A percentile compares a stretch with the other conserved stretches of the same genome.
Conservation (phyloP, 148 eudicot genomes). For the Silene conica region DNA sequence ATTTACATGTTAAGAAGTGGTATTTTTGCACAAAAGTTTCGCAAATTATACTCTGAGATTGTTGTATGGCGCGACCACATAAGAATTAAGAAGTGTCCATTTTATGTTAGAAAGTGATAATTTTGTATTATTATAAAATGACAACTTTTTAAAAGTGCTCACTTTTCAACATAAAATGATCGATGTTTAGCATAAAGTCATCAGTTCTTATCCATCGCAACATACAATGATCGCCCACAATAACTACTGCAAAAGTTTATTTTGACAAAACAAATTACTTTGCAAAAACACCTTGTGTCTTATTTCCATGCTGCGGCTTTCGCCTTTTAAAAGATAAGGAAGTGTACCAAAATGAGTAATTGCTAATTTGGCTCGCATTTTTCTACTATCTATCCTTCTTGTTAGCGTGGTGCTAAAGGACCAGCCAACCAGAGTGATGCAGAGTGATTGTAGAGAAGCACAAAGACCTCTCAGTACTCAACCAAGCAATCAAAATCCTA, state of each 20-base stretch:
- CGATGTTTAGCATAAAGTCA: no score
- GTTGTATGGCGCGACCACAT: no score
- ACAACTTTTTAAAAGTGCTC: no score
- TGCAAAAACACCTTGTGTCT: neutral
- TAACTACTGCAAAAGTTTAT: neutral
- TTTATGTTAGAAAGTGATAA: no score
- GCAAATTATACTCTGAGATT: no score
- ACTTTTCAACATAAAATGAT: no score
- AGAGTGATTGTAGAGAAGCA: constrained; percentile 37
- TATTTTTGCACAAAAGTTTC: neutral
- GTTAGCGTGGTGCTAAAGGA: constrained; percentile 49
- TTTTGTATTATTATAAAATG: no score
- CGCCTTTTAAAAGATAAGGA: neutral
- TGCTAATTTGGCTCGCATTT: constrained; percentile 12
- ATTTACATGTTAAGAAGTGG: neutral
- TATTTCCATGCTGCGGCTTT: neutral
- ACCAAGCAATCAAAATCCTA: constrained; percentile 36
- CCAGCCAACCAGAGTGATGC: constrained; percentile 32
- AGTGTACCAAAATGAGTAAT: neutral
- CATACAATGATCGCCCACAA: no score
- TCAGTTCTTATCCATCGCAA: no score
- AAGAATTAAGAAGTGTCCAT: no score
- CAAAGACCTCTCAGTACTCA: constrained; percentile 40
- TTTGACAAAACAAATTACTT: no score
- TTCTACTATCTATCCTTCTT: constrained; percentile 16